Evolutionary conservation across 768 basidiomycete genomes (phyloP).

Genomic region (Russula lepida): DNA sequence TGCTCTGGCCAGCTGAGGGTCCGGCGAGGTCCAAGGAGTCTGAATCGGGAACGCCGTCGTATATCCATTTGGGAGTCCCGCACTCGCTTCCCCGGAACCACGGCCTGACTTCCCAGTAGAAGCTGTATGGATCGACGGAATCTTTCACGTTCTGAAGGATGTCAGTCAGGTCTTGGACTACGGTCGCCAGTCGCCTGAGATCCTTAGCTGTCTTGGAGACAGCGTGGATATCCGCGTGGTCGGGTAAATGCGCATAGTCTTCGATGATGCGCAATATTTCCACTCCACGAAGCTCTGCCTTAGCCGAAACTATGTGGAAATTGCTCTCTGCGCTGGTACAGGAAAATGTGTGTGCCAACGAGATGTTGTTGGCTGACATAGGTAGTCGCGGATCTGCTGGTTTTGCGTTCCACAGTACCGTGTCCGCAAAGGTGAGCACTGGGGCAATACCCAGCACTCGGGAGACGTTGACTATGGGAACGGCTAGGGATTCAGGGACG

Average conservation of each 20-base stretch:
- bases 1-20: conserved; percentile 91
- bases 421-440: conserved; percentile 91
- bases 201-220: conserved; percentile 64
- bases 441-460: conserved; percentile 78
- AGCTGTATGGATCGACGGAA: conserved; percentile 72
- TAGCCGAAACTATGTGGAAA: conserved; percentile 82
- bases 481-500: conserved; percentile 68
- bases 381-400: conserved; percentile 49
- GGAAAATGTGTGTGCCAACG: conserved; percentile 69
- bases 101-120: conserved; percentile 85
- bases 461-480: conserved; percentile 74
- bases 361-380: conserved; percentile 65
- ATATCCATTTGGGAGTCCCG: conserved; percentile 53
- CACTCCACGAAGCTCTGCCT: conserved; percentile 78
- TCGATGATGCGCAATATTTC: conserved; percentile 83
- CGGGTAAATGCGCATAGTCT: conserved; percentile 72
- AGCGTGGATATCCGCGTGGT: conserved; percentile 51
- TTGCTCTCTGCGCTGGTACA: conserved; percentile 73
- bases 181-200: conserved; percentile 53
- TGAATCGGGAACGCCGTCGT: conserved; percentile 61
- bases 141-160: conserved; percentile 62
- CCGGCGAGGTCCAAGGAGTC: conserved; percentile 65
- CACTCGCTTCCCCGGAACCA: conserved; percentile 73
- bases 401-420: conserved; percentile 90
- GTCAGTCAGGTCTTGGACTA: conserved; percentile 67